phyloP scores from a whole-genome alignment of 192 early-diverging fungal species.

The Coemansia sp. region DNA sequence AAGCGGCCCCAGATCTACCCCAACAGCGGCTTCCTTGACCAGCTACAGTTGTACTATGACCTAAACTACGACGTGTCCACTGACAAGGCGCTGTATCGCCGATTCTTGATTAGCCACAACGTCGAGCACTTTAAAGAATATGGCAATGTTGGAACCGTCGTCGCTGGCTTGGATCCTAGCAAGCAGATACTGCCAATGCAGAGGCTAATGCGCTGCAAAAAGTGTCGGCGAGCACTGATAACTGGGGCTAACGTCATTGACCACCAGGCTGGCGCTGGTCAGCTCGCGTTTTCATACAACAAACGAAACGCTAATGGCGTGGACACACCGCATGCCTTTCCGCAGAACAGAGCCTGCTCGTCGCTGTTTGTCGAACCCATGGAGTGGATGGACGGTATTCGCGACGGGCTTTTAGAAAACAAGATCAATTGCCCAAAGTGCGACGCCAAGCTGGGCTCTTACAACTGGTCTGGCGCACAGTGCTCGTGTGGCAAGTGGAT shows the following conservation, averaged over 20 bases:
- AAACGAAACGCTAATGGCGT: slow-evolving; percentile 64
- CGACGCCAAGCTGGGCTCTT: slow-evolving; percentile 75
- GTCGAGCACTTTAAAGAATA: slow-evolving; percentile 61
- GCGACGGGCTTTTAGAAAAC: slow-evolving; percentile 64
- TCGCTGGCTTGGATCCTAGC: slow-evolving; percentile 60
- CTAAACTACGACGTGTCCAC: slow-evolving; percentile 63
- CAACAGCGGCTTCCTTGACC: slow-evolving; percentile 67
- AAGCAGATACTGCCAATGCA: not conserved
- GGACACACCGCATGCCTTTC: slow-evolving; percentile 51
- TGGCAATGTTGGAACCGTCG: slow-evolving; percentile 62
- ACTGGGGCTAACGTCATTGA: slow-evolving; percentile 66
- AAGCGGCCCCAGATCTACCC: slow-evolving; percentile 60
- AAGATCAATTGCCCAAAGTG: slow-evolving; percentile 81
- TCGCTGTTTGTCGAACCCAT: slow-evolving; percentile 84
- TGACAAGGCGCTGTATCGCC: slow-evolving; percentile 62
- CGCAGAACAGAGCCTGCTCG: slow-evolving; percentile 62
- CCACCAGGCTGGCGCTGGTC: slow-evolving; percentile 72
- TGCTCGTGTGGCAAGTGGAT: slow-evolving; percentile 85
- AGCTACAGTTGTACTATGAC: slow-evolving; percentile 64
- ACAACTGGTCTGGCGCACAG: slow-evolving; percentile 74
- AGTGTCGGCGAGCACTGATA: slow-evolving; percentile 65
- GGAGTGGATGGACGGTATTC: slow-evolving; percentile 76
- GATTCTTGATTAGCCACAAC: slow-evolving; percentile 65
- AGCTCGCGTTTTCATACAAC: slow-evolving; percentile 71
- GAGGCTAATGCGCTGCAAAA: slow-evolving; percentile 59